phyloP scores from a whole-genome alignment of 1,139 yeast genomes.

The Pichia sp. region DNA sequence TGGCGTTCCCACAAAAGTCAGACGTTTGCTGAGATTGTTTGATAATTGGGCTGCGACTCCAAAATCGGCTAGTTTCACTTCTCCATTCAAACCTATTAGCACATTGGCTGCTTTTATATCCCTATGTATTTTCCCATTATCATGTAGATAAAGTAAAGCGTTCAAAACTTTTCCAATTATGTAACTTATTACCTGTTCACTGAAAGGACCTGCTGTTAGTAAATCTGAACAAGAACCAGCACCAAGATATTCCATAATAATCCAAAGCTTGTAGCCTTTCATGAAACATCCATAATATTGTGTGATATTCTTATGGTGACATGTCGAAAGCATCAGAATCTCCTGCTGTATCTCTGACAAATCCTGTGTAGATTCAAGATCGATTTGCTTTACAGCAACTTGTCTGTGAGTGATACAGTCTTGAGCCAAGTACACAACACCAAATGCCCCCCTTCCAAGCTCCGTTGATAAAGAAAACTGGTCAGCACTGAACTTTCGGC shows the following conservation, averaged over 20 bases:
- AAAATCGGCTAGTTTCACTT: slow-evolving; percentile 91
- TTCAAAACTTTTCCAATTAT: slow-evolving; percentile 53
- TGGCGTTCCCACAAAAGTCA: slow-evolving; percentile 97
- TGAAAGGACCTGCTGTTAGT: slow-evolving; percentile 57
- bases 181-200: slow-evolving; percentile 53
- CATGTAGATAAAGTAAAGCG: slow-evolving; percentile 70
- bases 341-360: slow-evolving; percentile 77
- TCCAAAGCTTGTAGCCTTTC: slow-evolving; percentile 76
- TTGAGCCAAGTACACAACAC: slow-evolving; percentile 74
- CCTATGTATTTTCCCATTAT: slow-evolving; percentile 77
- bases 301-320: slow-evolving; percentile 67
- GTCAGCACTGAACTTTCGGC: slow-evolving; percentile 36
- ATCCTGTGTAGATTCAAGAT: slow-evolving; percentile 72
- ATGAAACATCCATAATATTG: slow-evolving; percentile 77
- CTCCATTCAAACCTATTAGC: slow-evolving; percentile 60
- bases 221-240: slow-evolving; percentile 81
- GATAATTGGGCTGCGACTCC: slow-evolving; percentile 91
- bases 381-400: slow-evolving; percentile 71
- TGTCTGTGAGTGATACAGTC: slow-evolving; percentile 46
- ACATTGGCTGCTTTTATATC: slow-evolving; percentile 86
- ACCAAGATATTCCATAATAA: slow-evolving; percentile 76
- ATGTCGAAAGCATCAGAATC: slow-evolving; percentile 69
- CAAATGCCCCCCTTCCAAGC: slow-evolving; percentile 86
- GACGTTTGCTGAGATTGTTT: slow-evolving; percentile 68
- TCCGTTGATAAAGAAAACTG: slow-evolving; percentile 66